Conservation (phyloP, 257 asterid species). For the Handroanthus guayacan region DNA sequence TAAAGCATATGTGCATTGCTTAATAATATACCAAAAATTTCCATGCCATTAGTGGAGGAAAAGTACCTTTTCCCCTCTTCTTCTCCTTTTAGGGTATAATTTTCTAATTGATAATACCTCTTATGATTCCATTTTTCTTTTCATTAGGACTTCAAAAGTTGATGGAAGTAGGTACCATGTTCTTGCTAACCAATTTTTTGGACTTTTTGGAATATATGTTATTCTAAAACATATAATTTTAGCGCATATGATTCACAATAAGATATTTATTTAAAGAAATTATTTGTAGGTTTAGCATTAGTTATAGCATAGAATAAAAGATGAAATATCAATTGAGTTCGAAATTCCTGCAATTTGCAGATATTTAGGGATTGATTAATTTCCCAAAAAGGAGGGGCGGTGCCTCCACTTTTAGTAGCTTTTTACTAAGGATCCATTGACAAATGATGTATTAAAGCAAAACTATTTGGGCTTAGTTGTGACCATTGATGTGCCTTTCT, state of each 20-base stretch:
- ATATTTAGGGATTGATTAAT: neutral
- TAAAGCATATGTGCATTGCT: slow-evolving; percentile 40
- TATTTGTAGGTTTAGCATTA: too few species aligned
- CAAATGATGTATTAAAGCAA: neutral
- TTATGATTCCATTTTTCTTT: neutral
- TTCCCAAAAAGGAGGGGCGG: slow-evolving; percentile 29
- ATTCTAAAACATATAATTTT: too few species aligned
- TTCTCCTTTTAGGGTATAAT: slow-evolving; percentile 18
- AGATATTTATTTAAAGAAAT: too few species aligned
- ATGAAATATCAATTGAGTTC: too few species aligned
- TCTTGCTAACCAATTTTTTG: neutral
- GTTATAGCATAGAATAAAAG: too few species aligned
- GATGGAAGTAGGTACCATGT: neutral
- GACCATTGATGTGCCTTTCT: slow-evolving; percentile 1
- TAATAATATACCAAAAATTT: slow-evolving; percentile 29
- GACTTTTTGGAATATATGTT: too few species aligned
- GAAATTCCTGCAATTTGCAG: neutral
- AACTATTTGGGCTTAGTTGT: slow-evolving; percentile 1
- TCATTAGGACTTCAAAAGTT: slow-evolving; percentile 20
- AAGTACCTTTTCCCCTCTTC: slow-evolving; percentile 19
- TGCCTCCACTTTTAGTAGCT: slow-evolving; percentile 30
- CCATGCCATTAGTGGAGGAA: slow-evolving; percentile 46
- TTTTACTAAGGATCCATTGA: neutral
- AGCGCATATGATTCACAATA: too few species aligned
- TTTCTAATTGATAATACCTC: neutral